Evolutionary conservation across 23 red algal species (phyloP), one percentile per base, ranked within the genome.

Genomic region (Pyropia haitanensis): DNA sequence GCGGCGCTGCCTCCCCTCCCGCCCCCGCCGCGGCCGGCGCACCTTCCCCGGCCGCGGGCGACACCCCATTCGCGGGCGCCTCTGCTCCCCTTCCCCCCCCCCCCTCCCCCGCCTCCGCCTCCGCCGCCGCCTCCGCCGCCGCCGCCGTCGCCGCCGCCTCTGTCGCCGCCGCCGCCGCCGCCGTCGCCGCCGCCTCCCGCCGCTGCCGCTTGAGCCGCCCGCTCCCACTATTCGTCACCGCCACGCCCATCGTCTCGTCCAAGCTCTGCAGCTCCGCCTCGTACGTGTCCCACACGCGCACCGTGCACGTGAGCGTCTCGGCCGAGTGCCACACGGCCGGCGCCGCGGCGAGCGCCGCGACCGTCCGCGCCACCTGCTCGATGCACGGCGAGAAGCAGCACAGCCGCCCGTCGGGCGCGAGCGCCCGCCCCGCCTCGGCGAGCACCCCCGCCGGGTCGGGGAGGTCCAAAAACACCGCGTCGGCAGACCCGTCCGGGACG

Each of bases 381-480:
- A 98, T 58, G 61, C 94, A 90, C 18, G 94, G 94, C 30, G 79
- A 81, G 61, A 91, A 98, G 7, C 56, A 54, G 54, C 71, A 77
- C 18, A 98, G 44, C 4, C 61, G 22, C 15, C 94, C 94, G 58
- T 85, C 79, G n/a, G 52, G 60, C 15, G 39, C 59, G 17, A 98
- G 51, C 23, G 68, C 55, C 18, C 71, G 67, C 0, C 14, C 67
- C 0, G 79, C 86, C 49, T 79, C 44, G 3, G 30, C 22, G 4
- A 75, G 56, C 24, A 98, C 53, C 13, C 22, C 22, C 29, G 78
- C 76, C 61, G 87, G 86, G 3, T 79, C 94, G 21, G 94, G 85
- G 51, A 98, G 39, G 64, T 98, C 94, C 19, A 98, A 57, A 51
- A 98, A 87, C 32, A 98, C 78, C 3, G 85, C 94, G 54, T 95